Evolutionary conservation across 148 eudicot genomes (phyloP), one percentile per base, ranked within the genome.

Genomic region (Persicaria tinctoria): DNA sequence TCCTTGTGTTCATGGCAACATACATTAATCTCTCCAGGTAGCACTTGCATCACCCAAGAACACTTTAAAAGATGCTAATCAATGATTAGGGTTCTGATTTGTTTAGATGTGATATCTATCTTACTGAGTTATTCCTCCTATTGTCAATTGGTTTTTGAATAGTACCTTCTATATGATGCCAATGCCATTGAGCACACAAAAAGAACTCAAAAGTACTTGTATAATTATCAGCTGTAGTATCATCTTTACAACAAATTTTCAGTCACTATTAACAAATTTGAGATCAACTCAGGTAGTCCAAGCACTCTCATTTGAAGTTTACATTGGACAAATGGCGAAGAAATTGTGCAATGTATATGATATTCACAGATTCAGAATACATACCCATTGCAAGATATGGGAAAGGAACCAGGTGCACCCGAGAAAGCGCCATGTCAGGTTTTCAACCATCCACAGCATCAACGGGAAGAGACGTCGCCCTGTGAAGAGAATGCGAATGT

Each of bases 381-480:
- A 44, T 66, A 66, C 14, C 47, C 17, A 66, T 66, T 66, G 48
- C 47, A 66, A 64, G 17, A 64, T 41, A 64, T 64, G 46, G 8
- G 32, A 64, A 64, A 41, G 17, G 47, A 64, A 64, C 41, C 3
- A 64, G 70, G n/a, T 12, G 0, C 41, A 41, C 70, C 70, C 8
- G 13, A 63, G 46, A 32, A 63, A 63, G 46, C 46, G 46, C 16
- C 46, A 32, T 63, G 46, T 46, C 0, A 2, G 70, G 70, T 4
- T 66, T 85, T 84, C 75, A 88, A 57, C 82, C 78, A 62, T 91
- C 92, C 73, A 87, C 81, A 68, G 90, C 84, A 85, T 90, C 92
- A 78, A 89, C 90, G 0, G 97, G 93, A 51, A 90, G 87, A 70
- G 97, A 90, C 54, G 82, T 85, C 17, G 98, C 88, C 76, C 96